phyloP scores from a whole-genome alignment of 179 eudicot genomes.

The Silene coronaria region DNA sequence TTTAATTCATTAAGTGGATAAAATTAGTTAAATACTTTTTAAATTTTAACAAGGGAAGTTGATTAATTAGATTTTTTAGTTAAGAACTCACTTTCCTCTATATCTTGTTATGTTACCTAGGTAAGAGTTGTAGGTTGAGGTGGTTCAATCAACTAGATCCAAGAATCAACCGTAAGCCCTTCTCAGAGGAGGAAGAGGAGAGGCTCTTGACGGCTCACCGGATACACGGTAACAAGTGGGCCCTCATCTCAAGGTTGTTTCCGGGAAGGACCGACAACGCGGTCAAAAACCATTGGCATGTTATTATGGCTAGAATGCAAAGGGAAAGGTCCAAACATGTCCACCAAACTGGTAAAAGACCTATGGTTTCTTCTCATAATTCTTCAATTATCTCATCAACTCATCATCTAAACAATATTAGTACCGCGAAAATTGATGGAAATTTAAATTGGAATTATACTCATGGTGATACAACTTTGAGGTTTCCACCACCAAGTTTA shows the following conservation, averaged over 20 bases:
- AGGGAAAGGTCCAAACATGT: constrained; percentile 23
- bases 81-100: constrained; percentile 4
- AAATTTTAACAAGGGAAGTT: neutral
- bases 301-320: constrained; percentile 63
- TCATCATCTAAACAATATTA: constrained; percentile 13
- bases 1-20: neutral
- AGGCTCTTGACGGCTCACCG: constrained; percentile 62
- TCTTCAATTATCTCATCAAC: constrained; percentile 19
- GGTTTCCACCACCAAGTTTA: constrained; percentile 17
- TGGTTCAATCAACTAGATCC: constrained; percentile 83
- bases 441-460: constrained; percentile 3
- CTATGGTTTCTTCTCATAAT: constrained; percentile 11
- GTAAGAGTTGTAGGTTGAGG: constrained; percentile 79
- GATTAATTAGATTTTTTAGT: constrained; percentile 10
- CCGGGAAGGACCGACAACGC: constrained; percentile 83
- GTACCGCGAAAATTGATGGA: constrained; percentile 8
- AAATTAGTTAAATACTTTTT: neutral
- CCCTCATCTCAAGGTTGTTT: constrained; percentile 57
- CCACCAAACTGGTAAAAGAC: constrained; percentile 17
- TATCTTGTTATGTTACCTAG: constrained; percentile 27
- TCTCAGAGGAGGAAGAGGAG: constrained; percentile 70
- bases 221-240: constrained; percentile 76
- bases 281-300: constrained; percentile 82
- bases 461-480: constrained; percentile 16
- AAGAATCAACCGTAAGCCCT: constrained; percentile 65